Evolutionary conservation across 2,329 filamentous ascomycete genomes (phyloP).

Genomic region (Diplodia scrobiculata): DNA sequence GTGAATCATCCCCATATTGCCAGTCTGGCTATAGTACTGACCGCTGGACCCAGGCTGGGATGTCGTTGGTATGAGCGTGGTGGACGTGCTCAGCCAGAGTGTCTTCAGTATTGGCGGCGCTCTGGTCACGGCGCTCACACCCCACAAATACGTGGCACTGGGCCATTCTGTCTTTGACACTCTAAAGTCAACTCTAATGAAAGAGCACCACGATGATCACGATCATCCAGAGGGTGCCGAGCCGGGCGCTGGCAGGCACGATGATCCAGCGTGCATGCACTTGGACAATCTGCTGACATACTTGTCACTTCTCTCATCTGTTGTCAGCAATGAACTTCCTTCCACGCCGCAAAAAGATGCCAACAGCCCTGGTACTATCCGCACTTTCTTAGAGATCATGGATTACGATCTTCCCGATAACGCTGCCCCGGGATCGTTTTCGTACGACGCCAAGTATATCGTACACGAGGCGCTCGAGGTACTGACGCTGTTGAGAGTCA

Average conservation of each 20-base stretch:
- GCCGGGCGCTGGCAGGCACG: background rate
- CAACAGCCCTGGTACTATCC: background rate
- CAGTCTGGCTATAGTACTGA: background rate
- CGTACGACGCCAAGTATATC: slow-evolving; percentile 10
- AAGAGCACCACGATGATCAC: background rate
- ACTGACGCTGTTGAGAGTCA: background rate
- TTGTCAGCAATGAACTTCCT: background rate
- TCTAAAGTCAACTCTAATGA: background rate
- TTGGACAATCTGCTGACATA: slow-evolving; percentile 4
- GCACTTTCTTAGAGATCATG: slow-evolving; percentile 8
- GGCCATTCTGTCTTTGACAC: slow-evolving; percentile 1
- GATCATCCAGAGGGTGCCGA: background rate
- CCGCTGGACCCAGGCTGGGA: background rate
- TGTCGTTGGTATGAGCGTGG: slow-evolving; percentile 6
- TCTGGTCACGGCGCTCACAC: slow-evolving; percentile 10
- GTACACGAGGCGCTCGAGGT: slow-evolving; percentile 4
- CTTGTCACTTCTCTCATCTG: background rate
- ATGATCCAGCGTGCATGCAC: slow-evolving; percentile 7
- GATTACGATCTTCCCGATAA: background rate
- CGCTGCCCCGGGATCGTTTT: background rate
- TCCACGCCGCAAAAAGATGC: background rate
- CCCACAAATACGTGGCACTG: slow-evolving; percentile 12
- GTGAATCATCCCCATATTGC: background rate
- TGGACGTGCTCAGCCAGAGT: slow-evolving; percentile 10
- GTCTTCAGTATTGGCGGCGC: slow-evolving; percentile 10